Evolutionary conservation across 2,329 filamentous ascomycete genomes (phyloP).

Genomic region (Dryadomyces sulphureus): DNA sequence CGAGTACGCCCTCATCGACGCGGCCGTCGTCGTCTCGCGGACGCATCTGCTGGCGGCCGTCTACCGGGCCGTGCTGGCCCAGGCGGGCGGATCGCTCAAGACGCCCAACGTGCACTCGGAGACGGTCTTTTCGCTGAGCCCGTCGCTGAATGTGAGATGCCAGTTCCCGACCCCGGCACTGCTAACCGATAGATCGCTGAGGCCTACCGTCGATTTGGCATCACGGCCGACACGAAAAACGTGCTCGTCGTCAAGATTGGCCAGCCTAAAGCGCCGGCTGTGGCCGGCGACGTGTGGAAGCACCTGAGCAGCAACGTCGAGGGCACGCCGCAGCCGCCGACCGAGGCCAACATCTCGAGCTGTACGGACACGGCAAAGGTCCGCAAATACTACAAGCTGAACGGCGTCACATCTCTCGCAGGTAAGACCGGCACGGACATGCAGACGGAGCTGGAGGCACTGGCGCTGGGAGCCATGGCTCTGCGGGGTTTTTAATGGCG

Average conservation of each 20-base stretch:
- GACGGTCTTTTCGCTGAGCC: conserved; percentile 64
- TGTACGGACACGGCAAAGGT: conserved; percentile 55
- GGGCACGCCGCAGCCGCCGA: conserved; percentile 43
- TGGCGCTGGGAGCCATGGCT: conserved; percentile 65
- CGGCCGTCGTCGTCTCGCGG: conserved; percentile 59
- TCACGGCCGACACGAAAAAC: conserved; percentile 52
- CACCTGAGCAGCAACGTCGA: conserved; percentile 50
- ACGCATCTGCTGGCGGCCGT: conserved; percentile 60
- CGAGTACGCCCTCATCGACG: conserved; percentile 90
- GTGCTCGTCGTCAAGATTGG: conserved; percentile 74
- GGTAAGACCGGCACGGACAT: conserved; percentile 15
- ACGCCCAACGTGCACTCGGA: conserved; percentile 84
- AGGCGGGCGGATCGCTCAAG: conserved; percentile 44
- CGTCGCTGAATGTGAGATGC: conserved; percentile 80
- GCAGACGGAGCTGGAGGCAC: conserved; percentile 47
- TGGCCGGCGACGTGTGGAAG: conserved; percentile 31
- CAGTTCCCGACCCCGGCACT: neutral
- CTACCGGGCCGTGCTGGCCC: conserved; percentile 60
- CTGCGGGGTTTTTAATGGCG: conserved; percentile 48
- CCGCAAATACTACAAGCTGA: conserved; percentile 77
- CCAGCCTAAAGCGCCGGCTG: conserved; percentile 25
- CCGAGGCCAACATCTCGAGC: conserved; percentile 44
- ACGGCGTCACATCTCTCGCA: conserved; percentile 34
- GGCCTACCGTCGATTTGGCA: conserved; percentile 77
- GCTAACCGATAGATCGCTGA: conserved; percentile 57